phyloP scores from a whole-genome alignment of 129 eudicot genomes.

The Chrysanthemum seticuspe region DNA sequence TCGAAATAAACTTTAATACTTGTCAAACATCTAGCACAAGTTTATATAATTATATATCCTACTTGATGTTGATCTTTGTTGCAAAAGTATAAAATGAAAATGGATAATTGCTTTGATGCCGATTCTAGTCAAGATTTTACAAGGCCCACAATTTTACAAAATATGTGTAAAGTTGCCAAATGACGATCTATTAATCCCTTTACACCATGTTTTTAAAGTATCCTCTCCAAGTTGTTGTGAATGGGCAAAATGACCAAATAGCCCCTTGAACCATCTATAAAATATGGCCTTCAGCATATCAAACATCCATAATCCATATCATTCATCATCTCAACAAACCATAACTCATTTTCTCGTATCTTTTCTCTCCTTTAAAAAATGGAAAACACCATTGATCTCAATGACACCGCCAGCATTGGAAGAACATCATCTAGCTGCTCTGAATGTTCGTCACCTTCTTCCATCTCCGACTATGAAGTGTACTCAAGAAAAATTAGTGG shows the following conservation, averaged over 20 bases:
- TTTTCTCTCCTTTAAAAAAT: not conserved
- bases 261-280: slow-evolving; percentile 15
- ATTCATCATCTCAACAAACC: slow-evolving; percentile 14
- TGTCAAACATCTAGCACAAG: too few relatives aligned
- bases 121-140: not conserved
- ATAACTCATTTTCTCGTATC: not conserved
- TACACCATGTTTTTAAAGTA: not conserved
- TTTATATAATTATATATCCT: not conserved
- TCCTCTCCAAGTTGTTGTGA: not conserved
- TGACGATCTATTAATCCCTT: not conserved
- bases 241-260: slow-evolving; percentile 12
- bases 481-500: slow-evolving; percentile 33
- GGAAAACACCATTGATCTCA: not conserved
- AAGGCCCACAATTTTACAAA: too few relatives aligned
- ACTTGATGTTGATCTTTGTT: not conserved
- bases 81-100: too few relatives aligned
- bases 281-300: not conserved
- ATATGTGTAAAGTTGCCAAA: not conserved
- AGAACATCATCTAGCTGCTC: slow-evolving; percentile 20
- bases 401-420: not conserved
- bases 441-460: slow-evolving; percentile 18
- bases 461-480: slow-evolving; percentile 51
- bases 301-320: not conserved
- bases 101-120: too few relatives aligned
- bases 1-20: not conserved